Conservation (phyloP, 257 asterid genomes). For the Schizonepeta tenuifolia region DNA sequence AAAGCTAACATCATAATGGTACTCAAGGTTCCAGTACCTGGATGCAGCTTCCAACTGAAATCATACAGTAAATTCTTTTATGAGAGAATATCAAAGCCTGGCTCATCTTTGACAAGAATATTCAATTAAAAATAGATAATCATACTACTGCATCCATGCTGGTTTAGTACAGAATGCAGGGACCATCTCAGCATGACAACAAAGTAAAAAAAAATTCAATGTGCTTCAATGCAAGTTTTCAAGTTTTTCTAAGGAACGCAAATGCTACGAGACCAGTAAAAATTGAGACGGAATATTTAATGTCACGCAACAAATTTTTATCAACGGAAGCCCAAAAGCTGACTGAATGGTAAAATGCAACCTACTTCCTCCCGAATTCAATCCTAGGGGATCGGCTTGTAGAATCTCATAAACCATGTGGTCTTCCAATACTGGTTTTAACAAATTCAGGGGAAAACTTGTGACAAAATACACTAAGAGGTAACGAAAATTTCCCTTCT, state of each 20-base stretch:
- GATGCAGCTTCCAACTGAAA: conserved; percentile 64
- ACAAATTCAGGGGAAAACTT: not conserved
- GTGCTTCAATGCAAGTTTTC: conserved; percentile 17
- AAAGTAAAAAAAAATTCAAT: not conserved
- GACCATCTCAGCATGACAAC: not conserved
- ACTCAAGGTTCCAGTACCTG: conserved; percentile 57
- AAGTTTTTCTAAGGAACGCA: conserved; percentile 6
- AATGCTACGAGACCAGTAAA: conserved; percentile 3
- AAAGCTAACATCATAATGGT: conserved; percentile 63
- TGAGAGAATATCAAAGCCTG: conserved; percentile 14
- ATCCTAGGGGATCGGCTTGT: not conserved
- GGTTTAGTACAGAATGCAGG: not conserved
- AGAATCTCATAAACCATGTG: conserved; percentile 19
- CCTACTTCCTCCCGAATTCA: conserved; percentile 17
- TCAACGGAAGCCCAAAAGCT: conserved; percentile 18
- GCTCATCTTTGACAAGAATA: conserved; percentile 20
- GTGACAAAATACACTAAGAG: conserved; percentile 8
- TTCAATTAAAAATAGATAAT: conserved; percentile 3
- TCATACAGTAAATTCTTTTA: conserved; percentile 28
- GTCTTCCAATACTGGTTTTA: not conserved
- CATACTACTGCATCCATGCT: conserved; percentile 12
- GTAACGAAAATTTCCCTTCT: not conserved
- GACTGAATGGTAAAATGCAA: conserved; percentile 27
- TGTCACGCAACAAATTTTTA: not conserved
- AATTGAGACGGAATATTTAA: conserved; percentile 1